Evolutionary conservation across 2,329 filamentous ascomycete genomes (phyloP), one percentile per base, ranked within the genome.

Genomic region (Nemania bipapillata): DNA sequence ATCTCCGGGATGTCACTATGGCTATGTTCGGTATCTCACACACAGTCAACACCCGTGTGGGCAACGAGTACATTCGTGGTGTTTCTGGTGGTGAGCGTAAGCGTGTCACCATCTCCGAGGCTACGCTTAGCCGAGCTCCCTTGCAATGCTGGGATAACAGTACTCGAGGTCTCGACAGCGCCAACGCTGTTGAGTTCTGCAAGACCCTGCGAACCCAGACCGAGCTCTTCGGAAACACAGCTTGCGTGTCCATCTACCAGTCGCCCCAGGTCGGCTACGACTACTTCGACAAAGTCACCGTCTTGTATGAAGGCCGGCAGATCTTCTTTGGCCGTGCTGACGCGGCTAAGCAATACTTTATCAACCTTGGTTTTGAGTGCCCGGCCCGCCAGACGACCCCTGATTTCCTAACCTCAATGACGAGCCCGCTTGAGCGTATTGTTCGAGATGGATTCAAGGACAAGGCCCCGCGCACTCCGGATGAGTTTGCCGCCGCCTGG

Each of bases 181-280:
- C 90, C 80, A 93, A 92, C 78, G 91, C 91, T 60, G 86, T 93
- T 68, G 90, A 92, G 79, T 93, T 93, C 77, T 90, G 87, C 80
- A 90, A 88, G 80, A 92, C 90, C 0, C 82, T 93, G 8, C 87
- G 89, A 20, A 77, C 77, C 0, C 86, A 90, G 77, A 89, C 89
- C 1, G 89, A 92, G 75, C 84, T 92, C 35, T 90, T 89, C 69
- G 85, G 85, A 69, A 88, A 82, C 76, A 91, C 90, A 2, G 88
- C 90, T 28, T 86, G 86, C 69, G 91, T 93, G 37, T 91, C 91
- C 71, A 92, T 93, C 79, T 93, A 93, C 80, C 90, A 93, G 79
- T 87, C 91, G 3, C 86, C 87, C 0, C 87, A 89, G 77, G 83
- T 80, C 58, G 86, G 86, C 65, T 93, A 91, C 76, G 90, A 91